Evolutionary conservation across 495 filamentous ascomycete genomes (phyloP), one percentile per base, ranked within the genome.

Genomic region (Aspergillus bridgeri): DNA sequence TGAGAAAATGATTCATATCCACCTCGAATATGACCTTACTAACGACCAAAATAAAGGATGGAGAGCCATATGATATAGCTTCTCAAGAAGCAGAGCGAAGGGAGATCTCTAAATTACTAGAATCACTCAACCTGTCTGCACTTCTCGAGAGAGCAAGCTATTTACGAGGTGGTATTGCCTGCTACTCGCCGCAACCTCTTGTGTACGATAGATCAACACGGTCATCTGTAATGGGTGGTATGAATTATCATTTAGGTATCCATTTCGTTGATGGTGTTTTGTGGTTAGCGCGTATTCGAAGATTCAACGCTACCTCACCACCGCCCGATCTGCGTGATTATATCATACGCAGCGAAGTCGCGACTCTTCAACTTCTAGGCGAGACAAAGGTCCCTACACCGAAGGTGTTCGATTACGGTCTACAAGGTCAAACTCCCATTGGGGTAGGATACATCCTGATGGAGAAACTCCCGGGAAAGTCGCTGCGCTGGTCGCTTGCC

Each of bases 391-490:
- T 71, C 42, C 72, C 70, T 45, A 56, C 51, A 24, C 65, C 66
- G 6, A 69, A 56, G 57, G 65, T 73, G 8, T 69, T 68, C 54
- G 64, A 70, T 24, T 72, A 66, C 48, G 57, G 60, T 15, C 24
- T 66, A 2, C 42, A 69, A 57, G 65, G 65, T 13, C 7, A 25
- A 4, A 77, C 76, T 44, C 65, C 66, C 42, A 66, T 77, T 29
- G 73, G 75, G 15, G 56, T 66, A n/a, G 59, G 52, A 23, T 61
- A 61, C 73, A 75, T 80, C 22, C 66, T 78, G 13, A 73, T 78
- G 70, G 73, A 79, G 44, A 79, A 75, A 60, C 17, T 78, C 51
- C 46, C 61, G 23, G 75, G 76, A 0, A 66, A 56, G 27, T 68
- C 72, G 6, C 48, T 76, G 23, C 51, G 67, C 21, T 76, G 70